Conservation (phyloP, 148 eudicot genomes). For the Rhododendron molle region DNA sequence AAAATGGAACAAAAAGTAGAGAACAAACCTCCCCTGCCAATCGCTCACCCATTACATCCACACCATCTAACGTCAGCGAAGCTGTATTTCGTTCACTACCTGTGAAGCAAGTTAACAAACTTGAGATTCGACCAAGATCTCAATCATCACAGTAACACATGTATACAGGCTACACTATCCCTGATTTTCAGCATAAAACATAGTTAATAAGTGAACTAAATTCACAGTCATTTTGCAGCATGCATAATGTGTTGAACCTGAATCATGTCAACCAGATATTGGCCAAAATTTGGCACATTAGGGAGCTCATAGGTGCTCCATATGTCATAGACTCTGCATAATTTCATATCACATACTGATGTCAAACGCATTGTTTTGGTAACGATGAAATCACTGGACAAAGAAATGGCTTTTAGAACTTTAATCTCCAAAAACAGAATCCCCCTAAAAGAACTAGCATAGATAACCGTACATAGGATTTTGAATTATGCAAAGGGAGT, state of each 20-base stretch:
- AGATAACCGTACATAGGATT: background rate
- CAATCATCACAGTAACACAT: background rate
- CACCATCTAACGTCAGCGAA: constrained; percentile 74
- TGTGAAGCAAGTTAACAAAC: constrained; percentile 23
- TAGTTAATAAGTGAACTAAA: background rate
- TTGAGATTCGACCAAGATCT: background rate
- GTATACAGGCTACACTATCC: background rate
- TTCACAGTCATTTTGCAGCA: constrained; percentile 1
- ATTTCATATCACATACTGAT: background rate
- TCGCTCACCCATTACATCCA: constrained; percentile 94
- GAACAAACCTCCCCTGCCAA: constrained; percentile 78
- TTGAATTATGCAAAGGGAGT: background rate
- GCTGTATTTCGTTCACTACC: constrained; percentile 84
- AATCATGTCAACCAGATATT: background rate
- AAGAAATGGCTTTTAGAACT: background rate
- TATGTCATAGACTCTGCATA: background rate
- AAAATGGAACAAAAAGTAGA: background rate
- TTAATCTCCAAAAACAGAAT: background rate
- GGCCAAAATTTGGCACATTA: background rate
- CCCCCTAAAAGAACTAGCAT: background rate
- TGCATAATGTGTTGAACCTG: background rate
- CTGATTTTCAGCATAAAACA: background rate
- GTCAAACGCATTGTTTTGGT: background rate
- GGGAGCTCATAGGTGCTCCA: background rate
- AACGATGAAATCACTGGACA: background rate